Base-by-base conservation (phyloP, 805 yeast species). In the Saccharomycopsis sp. region DNA sequence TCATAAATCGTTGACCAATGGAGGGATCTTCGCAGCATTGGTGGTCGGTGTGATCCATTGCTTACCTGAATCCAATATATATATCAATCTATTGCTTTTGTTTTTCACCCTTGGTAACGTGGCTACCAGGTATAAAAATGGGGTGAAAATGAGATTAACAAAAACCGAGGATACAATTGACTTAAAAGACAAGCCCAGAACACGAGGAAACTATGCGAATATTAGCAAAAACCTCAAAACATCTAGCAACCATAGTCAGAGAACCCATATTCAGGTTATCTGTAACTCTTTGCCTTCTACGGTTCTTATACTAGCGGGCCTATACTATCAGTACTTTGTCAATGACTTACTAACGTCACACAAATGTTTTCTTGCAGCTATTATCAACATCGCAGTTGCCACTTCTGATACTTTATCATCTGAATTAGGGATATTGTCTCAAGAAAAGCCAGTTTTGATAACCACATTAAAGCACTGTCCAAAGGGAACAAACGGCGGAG, bases 341-440 rank as follows among this genome's bases (percentile, higher is more conserved):
- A 53, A 29, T 7, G 53, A 46, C 15, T 46, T 52, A 15, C 21
- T 34, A 7, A 59, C 37, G 15, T 40, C 52, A 2, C 41, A 53
- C 1, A 65, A 58, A 53, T 61, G 63, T 51, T 70, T 60, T 41
- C 63, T 66, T 7, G 72, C 70, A 2, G 56, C 67, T 5, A 63
- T 65, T 34, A 64, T 66, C 3, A 79, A 76, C 44, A 77, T 77
- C 57, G 72, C 73, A 3, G 77, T 77, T 1, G 79, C 74, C 18
- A 73, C 72, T 3, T 73, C 79, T 3, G 80, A 76, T 58, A 75
- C 80, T 0, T 76, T 77, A 76, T 76, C 80, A 2, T 74, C 78
- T 1, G 80, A 76, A 56, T 64, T 76, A 18, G 80, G 80, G 1
- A 75, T 77, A 8, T 63, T 76, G 18, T 73, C 79, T 1, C 65